These are phyloP conservation scores for Rhazya stricta DNA, from an alignment of 257 asterid species.

Conservation along the genomic window DNA sequence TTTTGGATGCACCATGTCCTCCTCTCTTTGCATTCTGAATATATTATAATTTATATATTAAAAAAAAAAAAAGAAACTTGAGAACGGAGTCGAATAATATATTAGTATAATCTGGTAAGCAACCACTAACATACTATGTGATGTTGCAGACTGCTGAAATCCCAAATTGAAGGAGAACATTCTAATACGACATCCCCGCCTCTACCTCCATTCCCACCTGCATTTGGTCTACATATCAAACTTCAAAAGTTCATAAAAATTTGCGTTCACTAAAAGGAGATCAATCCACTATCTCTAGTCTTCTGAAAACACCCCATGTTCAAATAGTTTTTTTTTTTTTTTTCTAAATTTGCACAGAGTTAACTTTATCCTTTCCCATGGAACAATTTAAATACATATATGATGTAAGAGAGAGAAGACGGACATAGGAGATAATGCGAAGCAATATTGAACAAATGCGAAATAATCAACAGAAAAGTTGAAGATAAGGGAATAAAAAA, in stretches of 20 bases:
- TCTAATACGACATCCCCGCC: constrained; percentile 93
- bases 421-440: background rate
- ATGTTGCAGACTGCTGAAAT: constrained; percentile 86
- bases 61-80: background rate
- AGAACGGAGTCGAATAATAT: constrained; percentile 1
- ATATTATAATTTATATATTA: constrained; percentile 12
- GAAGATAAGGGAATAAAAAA: background rate
- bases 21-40: constrained; percentile 87
- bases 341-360: too few species aligned
- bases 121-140: constrained; percentile 54
- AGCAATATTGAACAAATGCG: background rate
- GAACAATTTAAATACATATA: background rate
- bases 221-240: constrained; percentile 21
- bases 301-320: background rate
- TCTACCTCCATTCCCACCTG: constrained; percentile 95
- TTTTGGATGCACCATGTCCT: constrained; percentile 79
- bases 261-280: background rate
- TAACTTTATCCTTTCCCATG: background rate
- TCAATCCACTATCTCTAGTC: background rate
- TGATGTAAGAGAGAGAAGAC: background rate
- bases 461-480: background rate
- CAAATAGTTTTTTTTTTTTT: background rate
- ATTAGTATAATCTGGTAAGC: constrained; percentile 1
- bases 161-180: constrained; percentile 77
- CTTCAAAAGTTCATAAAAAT: background rate